Conservation (phyloP, 495 filamentous ascomycete species). For the Xylaria telfairii region DNA sequence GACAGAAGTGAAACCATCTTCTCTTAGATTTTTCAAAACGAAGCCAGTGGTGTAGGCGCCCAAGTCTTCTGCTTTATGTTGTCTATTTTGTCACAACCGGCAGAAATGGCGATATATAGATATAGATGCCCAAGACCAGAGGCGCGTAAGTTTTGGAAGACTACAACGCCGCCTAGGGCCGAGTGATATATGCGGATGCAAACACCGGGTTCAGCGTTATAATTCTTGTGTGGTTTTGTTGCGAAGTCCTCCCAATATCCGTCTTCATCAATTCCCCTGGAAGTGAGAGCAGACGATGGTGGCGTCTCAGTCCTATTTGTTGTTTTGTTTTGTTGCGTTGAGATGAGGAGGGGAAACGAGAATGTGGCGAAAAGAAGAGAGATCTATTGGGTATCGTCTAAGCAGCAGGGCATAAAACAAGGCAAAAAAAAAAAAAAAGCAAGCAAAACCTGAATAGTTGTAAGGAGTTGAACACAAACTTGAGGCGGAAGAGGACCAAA, state of each 20-base stretch:
- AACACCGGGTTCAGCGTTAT: not conserved
- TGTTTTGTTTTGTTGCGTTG: not conserved
- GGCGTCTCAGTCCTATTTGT: not conserved
- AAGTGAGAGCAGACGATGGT: not conserved
- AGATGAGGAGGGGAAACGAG: not conserved
- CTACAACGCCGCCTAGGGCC: not conserved
- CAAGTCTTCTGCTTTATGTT: not conserved
- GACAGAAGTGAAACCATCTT: slow-evolving; percentile 42
- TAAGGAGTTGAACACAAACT: not conserved
- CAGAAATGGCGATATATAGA: not conserved
- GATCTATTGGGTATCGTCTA: slow-evolving; percentile 18
- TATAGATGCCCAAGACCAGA: not conserved
- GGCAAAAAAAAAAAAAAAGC: not conserved
- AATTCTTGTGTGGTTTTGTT: not conserved
- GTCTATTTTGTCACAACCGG: not conserved
- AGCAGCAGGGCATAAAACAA: not conserved
- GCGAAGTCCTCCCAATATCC: not conserved
- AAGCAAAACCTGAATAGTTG: not conserved
- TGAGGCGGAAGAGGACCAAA: not conserved
- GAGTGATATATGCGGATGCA: not conserved
- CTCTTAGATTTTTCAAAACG: slow-evolving; percentile 26
- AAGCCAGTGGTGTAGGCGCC: not conserved
- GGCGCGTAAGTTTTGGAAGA: not conserved
- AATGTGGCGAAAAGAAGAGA: not conserved
- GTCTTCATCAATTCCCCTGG: not conserved